Evolutionary conservation across 371 early-diverging fungal genomes (phyloP), one percentile per base, ranked within the genome.

Genomic region (Mucor irregularis): DNA sequence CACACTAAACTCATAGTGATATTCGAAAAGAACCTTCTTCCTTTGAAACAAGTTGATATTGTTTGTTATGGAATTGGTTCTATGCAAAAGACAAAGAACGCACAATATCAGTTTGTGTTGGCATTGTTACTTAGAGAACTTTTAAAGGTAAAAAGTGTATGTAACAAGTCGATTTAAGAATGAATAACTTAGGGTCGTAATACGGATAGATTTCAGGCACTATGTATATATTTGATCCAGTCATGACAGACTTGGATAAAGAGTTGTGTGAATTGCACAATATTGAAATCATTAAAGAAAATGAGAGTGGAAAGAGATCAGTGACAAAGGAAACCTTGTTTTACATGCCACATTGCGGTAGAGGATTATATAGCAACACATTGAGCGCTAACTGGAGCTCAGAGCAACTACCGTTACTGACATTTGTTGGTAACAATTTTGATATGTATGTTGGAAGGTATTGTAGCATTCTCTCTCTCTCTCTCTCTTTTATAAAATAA

Each of bases 261-360:
- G 62, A 80, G 38, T 35, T 83, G 16, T 74, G 70, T 40, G 44
- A 64, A 31, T 21, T 61, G 4, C 62, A 77, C 25, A 62, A 71
- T 9, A 58, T 81, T 10, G 35, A 65, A 1, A 61, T 81, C 1
- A 72, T 85, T 35, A 48, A 63, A 4, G 65, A 55, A 8, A 78
- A 84, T 28, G 88, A 84, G 69, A 66, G 65, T 59, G 39, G 69
- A 19, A 58, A 56, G 28, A 49, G 58, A 53, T 29, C 56, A 8
- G 62, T 68, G 17, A 46, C n/a, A 11, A 42, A 52, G 9, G 62
- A 70, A 1, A 84, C 86, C 2, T 53, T 86, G 4, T 79, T 86
- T 50, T 89, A 84, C 52, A 90, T 90, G 88, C 90, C 90, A 0
- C 90, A 90, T 65, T 90, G 90, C 58, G 80, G 81, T 9, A 71